These are phyloP conservation scores for Neonectria faginata DNA, from an alignment of 2,329 filamentous ascomycete genomes.

Conservation along the genomic window DNA sequence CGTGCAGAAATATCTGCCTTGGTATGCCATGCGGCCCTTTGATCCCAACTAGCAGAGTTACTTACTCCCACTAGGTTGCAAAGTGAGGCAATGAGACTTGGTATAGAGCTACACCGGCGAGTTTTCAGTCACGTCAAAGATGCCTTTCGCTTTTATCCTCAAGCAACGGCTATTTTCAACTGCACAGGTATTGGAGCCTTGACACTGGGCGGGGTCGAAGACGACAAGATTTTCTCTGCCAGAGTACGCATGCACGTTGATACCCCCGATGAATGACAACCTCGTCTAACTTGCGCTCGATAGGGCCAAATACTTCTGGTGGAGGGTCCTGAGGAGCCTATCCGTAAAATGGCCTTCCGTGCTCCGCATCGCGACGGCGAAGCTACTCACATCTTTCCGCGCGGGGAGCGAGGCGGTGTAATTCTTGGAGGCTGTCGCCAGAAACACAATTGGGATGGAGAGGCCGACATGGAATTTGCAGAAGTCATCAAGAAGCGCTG, in stretches of 20 bases:
- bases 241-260: conserved; percentile 59
- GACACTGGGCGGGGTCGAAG: conserved; percentile 79
- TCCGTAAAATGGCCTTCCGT: conserved; percentile 56
- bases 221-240: conserved; percentile 74
- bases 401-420: conserved; percentile 51
- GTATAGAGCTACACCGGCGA: conserved; percentile 71
- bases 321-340: conserved; percentile 53
- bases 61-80: conserved; percentile 59
- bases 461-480: conserved; percentile 47
- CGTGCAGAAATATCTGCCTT: conserved; percentile 82
- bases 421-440: conserved; percentile 50
- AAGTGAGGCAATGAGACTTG: conserved; percentile 76
- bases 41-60: neutral
- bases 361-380: conserved; percentile 55
- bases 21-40: conserved; percentile 51
- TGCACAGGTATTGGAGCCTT: conserved; percentile 79
- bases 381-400: conserved; percentile 58
- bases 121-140: conserved; percentile 74
- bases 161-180: conserved; percentile 74
- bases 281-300: conserved; percentile 1
- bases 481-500: conserved; percentile 50
- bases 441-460: conserved; percentile 49
- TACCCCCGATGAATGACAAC: neutral
- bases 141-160: conserved; percentile 62
- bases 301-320: conserved; percentile 49